Conservation (phyloP, 768 basidiomycete genomes). For the Boletus tylopilopsis region DNA sequence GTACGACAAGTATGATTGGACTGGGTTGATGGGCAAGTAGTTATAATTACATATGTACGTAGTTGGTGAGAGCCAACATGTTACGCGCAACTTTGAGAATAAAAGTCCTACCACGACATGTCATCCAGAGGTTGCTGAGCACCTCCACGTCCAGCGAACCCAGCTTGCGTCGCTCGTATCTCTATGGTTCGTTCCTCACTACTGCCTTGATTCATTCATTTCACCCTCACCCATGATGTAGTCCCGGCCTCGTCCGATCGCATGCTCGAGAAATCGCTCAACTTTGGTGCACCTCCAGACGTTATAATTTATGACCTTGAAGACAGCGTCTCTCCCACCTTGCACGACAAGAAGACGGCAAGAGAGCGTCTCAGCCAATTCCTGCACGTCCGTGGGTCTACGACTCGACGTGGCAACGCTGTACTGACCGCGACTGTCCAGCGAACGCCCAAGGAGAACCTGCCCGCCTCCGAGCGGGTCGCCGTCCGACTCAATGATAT, state of each 20-base stretch:
- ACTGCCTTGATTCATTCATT: background rate
- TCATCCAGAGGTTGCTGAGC: slow-evolving; percentile 11
- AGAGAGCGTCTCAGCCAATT: slow-evolving; percentile 53
- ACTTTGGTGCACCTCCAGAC: slow-evolving; percentile 50
- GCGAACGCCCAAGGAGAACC: slow-evolving; percentile 26
- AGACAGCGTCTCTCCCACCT: slow-evolving; percentile 70
- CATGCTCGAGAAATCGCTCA: slow-evolving; percentile 78
- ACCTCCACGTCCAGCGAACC: slow-evolving; percentile 16
- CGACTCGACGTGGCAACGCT: background rate
- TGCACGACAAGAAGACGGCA: slow-evolving; percentile 55
- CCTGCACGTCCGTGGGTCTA: slow-evolving; percentile 41
- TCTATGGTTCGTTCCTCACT: slow-evolving; percentile 42
- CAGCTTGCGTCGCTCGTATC: slow-evolving; percentile 51
- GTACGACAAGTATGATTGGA: slow-evolving; percentile 83
- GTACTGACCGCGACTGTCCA: slow-evolving; percentile 13
- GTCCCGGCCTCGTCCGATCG: slow-evolving; percentile 79
- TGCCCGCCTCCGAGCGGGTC: slow-evolving; percentile 48
- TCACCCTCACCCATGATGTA: slow-evolving; percentile 25
- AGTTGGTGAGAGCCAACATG: background rate
- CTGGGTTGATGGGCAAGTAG: slow-evolving; percentile 57
- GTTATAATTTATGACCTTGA: slow-evolving; percentile 86
- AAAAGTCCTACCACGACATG: background rate
- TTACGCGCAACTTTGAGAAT: slow-evolving; percentile 6
- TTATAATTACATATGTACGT: background rate
- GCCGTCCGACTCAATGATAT: slow-evolving; percentile 72